Evolutionary conservation across 345 rosid genomes (phyloP), one percentile per base, ranked within the genome.

Genomic region (Euphorbia pulcherrima): DNA sequence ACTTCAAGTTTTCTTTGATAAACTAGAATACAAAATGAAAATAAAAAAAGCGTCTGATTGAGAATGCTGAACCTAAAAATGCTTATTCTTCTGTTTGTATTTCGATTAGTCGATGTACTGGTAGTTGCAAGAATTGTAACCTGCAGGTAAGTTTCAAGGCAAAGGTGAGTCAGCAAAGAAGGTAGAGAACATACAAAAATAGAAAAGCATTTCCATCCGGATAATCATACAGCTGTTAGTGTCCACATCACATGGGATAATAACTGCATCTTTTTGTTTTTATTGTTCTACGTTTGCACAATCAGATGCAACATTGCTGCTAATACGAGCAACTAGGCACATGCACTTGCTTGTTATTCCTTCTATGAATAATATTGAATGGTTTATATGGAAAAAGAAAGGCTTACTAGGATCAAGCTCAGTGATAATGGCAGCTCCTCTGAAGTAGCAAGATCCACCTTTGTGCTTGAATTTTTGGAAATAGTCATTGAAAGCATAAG

Each of bases 391-490:
- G n/a, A n/a, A n/a, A n/a, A n/a, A 44, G 50, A 16, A 50, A 14
- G 54, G 51, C 88, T 80, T 82, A 87, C 93, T 91, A 4, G 93
- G 96, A 81, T 91, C 90, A 53, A 84, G 84, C 57, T 85, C 90
- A 5, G 96, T 89, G 64, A 74, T 75, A 70, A 86, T 71, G 54
- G 96, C 96, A 64, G 97, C 90, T 28, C 94, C 92, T 58, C 47
- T 87, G 83, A 90, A 90, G 85, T 74, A 78, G 80, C 98, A 87
- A 72, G 92, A 85, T 60, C 92, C 94, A 30, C 94, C 92, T 17
- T 68, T 79, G 70, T 74, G 65, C 80, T 86, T 88, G 74, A 73
- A 75, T 64, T 63, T 82, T 75, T 87, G 92, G 81, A 78, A 93
- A 70, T 88, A 88, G 81, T 55, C 77, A 72, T 93, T 88, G 83